Conservation (phyloP, 2,329 filamentous ascomycete genomes). For the Fonsecaea multimorphosa region DNA sequence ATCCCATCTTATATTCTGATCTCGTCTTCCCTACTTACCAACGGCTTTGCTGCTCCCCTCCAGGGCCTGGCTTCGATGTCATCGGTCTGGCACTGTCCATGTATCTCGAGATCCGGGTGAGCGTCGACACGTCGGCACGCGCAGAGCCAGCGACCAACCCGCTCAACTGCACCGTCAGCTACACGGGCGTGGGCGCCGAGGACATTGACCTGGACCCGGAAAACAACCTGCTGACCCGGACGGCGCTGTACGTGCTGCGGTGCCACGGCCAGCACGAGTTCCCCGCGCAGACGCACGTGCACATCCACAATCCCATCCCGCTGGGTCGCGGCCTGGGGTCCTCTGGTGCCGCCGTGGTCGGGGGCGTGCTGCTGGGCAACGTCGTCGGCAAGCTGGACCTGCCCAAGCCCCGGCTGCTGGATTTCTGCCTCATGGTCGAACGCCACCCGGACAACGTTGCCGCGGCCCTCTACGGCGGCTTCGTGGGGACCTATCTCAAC, state of each 20-base stretch:
- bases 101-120: constrained; percentile 88
- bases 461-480: constrained; percentile 92
- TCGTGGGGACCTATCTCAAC: constrained; percentile 95
- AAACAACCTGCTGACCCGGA: constrained; percentile 89
- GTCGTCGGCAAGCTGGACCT: constrained; percentile 82
- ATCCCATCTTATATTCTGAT: not conserved
- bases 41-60: constrained; percentile 14
- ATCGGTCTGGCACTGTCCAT: constrained; percentile 91
- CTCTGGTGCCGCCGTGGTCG: constrained; percentile 92
- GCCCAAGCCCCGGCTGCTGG: constrained; percentile 72
- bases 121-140: constrained; percentile 59
- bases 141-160: constrained; percentile 40
- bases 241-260: constrained; percentile 90
- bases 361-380: constrained; percentile 90
- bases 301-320: constrained; percentile 95
- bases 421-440: constrained; percentile 93
- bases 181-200: constrained; percentile 76
- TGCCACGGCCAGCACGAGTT: constrained; percentile 88
- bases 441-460: constrained; percentile 94
- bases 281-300: constrained; percentile 83
- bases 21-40: not conserved
- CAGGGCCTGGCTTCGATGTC: constrained; percentile 89
- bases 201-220: constrained; percentile 84
- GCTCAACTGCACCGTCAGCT: constrained; percentile 83
- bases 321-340: constrained; percentile 92